These are phyloP conservation scores for Cavenderia fasciculata DNA, from an alignment of 78 protist species.

Conservation along the genomic window DNA sequence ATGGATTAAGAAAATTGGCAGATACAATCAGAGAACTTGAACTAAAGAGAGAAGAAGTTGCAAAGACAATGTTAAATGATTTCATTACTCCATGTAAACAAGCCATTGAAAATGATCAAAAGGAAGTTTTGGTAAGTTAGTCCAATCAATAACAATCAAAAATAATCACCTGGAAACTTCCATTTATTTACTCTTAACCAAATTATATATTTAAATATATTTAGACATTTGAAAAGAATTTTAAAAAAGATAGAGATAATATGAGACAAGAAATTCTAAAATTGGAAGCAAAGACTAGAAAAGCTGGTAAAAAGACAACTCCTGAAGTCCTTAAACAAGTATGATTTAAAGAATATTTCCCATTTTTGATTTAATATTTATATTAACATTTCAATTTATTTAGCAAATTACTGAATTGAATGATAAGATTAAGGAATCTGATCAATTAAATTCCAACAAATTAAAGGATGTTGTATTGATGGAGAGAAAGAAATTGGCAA, in stretches of 20 bases:
- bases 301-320: constrained; percentile 78
- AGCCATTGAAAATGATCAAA: constrained; percentile 67
- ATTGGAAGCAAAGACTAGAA: constrained; percentile 70
- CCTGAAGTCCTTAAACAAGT: constrained; percentile 69
- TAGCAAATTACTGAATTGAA: constrained; percentile 68
- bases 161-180: too few species aligned
- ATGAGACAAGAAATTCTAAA: constrained; percentile 77
- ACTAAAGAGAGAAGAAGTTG: constrained; percentile 59
- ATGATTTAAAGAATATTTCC: neutral
- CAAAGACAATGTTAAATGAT: constrained; percentile 60
- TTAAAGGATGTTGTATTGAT: constrained; percentile 69
- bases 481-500: constrained; percentile 68
- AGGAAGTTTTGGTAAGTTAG: constrained; percentile 43
- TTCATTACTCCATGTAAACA: constrained; percentile 72
- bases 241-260: constrained; percentile 67
- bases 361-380: neutral
- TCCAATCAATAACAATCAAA: too few species aligned
- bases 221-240: constrained; percentile 68
- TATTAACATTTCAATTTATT: neutral
- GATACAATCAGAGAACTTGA: constrained; percentile 57
- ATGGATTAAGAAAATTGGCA: constrained; percentile 45
- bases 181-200: too few species aligned
- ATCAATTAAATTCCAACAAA: constrained; percentile 64
- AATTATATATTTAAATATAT: neutral
- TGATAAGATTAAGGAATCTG: constrained; percentile 75